A percentile compares a stretch with the other conserved stretches of the same genome.
phyloP scores from a whole-genome alignment of 257 asterid species.

The Fraxinus cuspidata region DNA sequence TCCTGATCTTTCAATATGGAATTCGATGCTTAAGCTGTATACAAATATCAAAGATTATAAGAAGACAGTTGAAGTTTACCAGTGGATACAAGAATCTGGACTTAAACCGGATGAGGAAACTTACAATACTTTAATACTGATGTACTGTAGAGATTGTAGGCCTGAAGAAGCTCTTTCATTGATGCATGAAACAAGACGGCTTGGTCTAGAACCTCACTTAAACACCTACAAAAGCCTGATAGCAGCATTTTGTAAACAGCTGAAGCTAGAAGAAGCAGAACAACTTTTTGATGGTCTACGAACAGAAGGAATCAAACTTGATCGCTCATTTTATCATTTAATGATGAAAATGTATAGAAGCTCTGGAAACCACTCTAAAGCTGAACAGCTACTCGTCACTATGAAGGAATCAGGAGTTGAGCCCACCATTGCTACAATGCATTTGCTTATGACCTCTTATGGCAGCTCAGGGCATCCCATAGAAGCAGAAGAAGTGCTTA shows the following conservation, averaged over 20 bases:
- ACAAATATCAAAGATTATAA: conserved; percentile 76
- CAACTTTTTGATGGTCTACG: conserved; percentile 66
- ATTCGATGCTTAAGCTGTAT: conserved; percentile 69
- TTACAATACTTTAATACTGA: conserved; percentile 68
- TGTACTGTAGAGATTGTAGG: conserved; percentile 91
- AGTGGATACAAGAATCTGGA: conserved; percentile 66
- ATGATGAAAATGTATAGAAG: conserved; percentile 96
- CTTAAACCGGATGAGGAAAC: conserved; percentile 82
- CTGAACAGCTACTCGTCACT: conserved; percentile 64
- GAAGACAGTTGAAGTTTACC: conserved; percentile 74
- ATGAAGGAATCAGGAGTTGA: conserved; percentile 93
- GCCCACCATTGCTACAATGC: conserved; percentile 89
- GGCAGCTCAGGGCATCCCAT: conserved; percentile 90
- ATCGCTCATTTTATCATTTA: conserved; percentile 88
- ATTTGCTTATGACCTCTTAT: conserved; percentile 89
- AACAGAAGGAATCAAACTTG: conserved; percentile 57
- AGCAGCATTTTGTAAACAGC: conserved; percentile 76
- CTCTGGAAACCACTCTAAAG: conserved; percentile 67
- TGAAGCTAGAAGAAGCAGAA: conserved; percentile 86
- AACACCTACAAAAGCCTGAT: conserved; percentile 89
- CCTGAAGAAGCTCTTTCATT: conserved; percentile 73
- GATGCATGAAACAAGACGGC: conserved; percentile 66
- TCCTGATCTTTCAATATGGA: conserved; percentile 74
- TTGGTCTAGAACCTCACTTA: conserved; percentile 54
- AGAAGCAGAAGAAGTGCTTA: conserved; percentile 89